A percentile compares a stretch with the other conserved stretches of the same genome.
These are phyloP conservation scores for Phoma sp. DNA, from an alignment of 2,329 filamentous ascomycete genomes.

Conservation along the genomic window DNA sequence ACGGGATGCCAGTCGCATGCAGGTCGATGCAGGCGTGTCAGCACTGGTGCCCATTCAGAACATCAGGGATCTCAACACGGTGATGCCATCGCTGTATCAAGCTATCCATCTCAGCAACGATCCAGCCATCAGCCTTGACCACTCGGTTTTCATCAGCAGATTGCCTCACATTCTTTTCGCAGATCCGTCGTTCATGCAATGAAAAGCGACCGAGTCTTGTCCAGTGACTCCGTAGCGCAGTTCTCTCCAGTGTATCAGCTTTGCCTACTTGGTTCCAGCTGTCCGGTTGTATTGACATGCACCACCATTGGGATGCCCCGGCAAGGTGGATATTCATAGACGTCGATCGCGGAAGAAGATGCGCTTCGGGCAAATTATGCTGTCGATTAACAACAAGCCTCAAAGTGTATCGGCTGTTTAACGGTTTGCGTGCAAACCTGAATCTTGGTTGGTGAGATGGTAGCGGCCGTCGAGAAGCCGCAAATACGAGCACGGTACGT, in stretches of 20 bases:
- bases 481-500: conserved; percentile 3
- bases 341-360: conserved; percentile 15
- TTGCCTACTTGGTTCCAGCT: not conserved
- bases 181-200: conserved; percentile 2
- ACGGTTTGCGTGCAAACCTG: conserved; percentile 11
- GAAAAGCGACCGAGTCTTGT: not conserved
- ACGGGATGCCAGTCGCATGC: conserved; percentile 1
- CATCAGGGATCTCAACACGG: not conserved
- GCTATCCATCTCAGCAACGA: conserved; percentile 13
- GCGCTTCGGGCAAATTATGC: conserved; percentile 4
- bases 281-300: not conserved
- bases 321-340: conserved; percentile 10
- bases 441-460: conserved; percentile 9
- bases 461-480: conserved; percentile 7
- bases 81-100: conserved; percentile 10
- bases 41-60: conserved; percentile 6
- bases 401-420: conserved; percentile 20
- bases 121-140: conserved; percentile 4
- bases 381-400: conserved; percentile 6
- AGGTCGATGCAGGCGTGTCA: not conserved
- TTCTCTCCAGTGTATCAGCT: not conserved
- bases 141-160: not conserved
- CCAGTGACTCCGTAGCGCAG: not conserved
- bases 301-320: not conserved
- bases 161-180: not conserved